A percentile compares a stretch with the other conserved stretches of the same genome.
phyloP scores from a whole-genome alignment of 179 eudicot genomes.

The Pouteria campechiana region DNA sequence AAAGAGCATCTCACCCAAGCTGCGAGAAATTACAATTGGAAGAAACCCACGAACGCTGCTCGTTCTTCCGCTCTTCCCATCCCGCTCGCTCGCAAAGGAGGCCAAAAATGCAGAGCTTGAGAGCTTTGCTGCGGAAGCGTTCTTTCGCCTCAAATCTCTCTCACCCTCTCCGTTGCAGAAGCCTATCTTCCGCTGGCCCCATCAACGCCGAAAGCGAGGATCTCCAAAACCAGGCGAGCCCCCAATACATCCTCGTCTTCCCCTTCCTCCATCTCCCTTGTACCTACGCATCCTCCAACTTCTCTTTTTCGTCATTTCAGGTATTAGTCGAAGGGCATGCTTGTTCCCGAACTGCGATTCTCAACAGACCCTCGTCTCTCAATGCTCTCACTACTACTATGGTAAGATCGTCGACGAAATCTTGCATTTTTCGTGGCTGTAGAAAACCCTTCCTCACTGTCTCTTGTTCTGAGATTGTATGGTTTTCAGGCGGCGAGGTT shows the following conservation, averaged over 20 bases:
- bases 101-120: conserved; percentile 8
- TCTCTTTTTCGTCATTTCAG: no score
- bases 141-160: background rate
- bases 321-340: conserved; percentile 60
- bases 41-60: no score
- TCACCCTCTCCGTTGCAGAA: background rate
- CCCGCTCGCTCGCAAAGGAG: background rate
- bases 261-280: background rate
- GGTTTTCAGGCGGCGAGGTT: conserved; percentile 48
- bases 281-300: background rate
- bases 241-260: no score
- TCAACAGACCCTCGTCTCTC: conserved; percentile 50
- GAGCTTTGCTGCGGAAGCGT: conserved; percentile 2
- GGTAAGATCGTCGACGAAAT: conserved; percentile 29
- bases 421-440: background rate
- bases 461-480: background rate
- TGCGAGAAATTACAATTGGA: no score
- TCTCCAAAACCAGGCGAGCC: no score
- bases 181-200: background rate
- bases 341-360: conserved; percentile 51
- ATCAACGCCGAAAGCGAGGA: conserved; percentile 4
- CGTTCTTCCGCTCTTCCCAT: no score
- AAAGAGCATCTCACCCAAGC: no score
- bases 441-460: background rate
- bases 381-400: conserved; percentile 46